Evolutionary conservation across 768 basidiomycete genomes (phyloP).

Genomic region (Leccinellum luteum): DNA sequence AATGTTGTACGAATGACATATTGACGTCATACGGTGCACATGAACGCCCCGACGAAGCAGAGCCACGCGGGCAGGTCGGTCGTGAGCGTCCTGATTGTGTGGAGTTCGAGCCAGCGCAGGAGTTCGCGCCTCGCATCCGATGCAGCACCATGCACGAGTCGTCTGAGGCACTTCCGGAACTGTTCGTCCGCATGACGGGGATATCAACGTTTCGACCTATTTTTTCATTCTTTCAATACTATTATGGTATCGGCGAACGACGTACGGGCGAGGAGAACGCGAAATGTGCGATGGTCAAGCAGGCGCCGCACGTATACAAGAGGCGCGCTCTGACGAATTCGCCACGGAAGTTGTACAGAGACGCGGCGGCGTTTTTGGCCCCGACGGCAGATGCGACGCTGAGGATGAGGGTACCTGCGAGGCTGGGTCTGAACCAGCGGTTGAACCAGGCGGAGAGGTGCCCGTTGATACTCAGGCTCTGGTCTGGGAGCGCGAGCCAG

Average conservation of each 20-base stretch:
- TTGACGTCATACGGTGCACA: not conserved
- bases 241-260: too few relatives aligned
- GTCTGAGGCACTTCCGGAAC: conserved; percentile 1
- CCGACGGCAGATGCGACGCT: not conserved
- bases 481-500: not conserved
- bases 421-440: not conserved
- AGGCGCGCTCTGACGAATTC: not conserved
- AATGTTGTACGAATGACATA: not conserved
- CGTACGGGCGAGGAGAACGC: conserved; percentile 1
- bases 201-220: not conserved
- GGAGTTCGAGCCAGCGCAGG: not conserved
- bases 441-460: not conserved
- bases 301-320: conserved; percentile 1
- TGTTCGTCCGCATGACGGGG: not conserved
- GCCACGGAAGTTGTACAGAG: not conserved
- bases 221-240: not conserved
- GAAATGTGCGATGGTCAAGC: conserved; percentile 8
- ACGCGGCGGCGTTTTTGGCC: not conserved
- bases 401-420: not conserved
- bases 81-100: conserved; percentile 1
- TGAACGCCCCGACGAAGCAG: conserved; percentile 2
- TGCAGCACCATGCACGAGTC: not conserved
- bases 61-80: conserved; percentile 4
- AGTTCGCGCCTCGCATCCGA: not conserved
- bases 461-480: not conserved